Percentiles rank a stretch among this genome's conserved stretches.
These are phyloP conservation scores for Oidiodendron maius DNA, from an alignment of 495 filamentous ascomycete species.

Conservation along the genomic window DNA sequence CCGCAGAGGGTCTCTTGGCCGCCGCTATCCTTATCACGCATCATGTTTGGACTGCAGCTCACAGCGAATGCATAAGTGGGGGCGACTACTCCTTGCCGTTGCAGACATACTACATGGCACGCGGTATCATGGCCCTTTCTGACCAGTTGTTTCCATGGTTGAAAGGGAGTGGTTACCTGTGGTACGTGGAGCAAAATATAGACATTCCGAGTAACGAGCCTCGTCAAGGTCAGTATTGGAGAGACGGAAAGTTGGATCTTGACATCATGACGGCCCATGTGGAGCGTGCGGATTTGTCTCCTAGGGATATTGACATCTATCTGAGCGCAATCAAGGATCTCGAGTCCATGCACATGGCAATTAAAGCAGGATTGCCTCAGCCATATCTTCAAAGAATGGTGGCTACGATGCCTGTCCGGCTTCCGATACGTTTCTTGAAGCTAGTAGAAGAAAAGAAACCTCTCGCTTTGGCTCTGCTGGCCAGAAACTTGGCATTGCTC, in stretches of 20 bases:
- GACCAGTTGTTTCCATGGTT: conserved; percentile 8
- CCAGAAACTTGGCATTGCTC: conserved; percentile 7
- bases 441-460: conserved; percentile 9
- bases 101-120: conserved; percentile 10
- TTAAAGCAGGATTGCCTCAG: neutral
- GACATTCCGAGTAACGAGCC: neutral
- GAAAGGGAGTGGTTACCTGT: conserved; percentile 3
- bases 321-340: conserved; percentile 1
- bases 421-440: conserved; percentile 9
- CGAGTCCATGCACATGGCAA: neutral
- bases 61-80: neutral
- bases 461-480: conserved; percentile 6
- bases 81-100: neutral
- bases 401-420: conserved; percentile 5
- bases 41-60: conserved; percentile 10
- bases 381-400: conserved; percentile 2
- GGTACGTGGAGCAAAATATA: conserved; percentile 2
- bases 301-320: conserved; percentile 1
- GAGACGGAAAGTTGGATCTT: conserved; percentile 5
- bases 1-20: conserved; percentile 8
- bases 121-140: neutral
- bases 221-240: neutral
- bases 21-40: conserved; percentile 13
- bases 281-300: neutral
- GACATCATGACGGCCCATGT: neutral